These are phyloP conservation scores for Dinochytrium kinnereticum DNA, from an alignment of 371 early-diverging fungal species.

Conservation along the genomic window DNA sequence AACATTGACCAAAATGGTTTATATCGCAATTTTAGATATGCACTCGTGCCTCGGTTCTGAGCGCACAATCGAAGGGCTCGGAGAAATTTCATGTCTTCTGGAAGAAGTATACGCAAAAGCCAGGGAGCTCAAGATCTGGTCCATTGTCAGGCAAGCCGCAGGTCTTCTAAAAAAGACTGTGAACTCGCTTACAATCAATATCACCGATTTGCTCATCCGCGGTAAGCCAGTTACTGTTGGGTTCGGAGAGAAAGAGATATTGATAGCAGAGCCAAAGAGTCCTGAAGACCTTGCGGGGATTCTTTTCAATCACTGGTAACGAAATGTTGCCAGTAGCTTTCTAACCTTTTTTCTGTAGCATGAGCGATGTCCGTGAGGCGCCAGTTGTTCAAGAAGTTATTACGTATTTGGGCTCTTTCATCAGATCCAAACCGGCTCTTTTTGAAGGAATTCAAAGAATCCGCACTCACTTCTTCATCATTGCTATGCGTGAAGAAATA, in stretches of 20 bases:
- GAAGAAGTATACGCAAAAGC: constrained; percentile 86
- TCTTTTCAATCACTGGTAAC: constrained; percentile 62
- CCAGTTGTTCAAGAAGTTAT: constrained; percentile 86
- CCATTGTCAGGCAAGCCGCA: constrained; percentile 80
- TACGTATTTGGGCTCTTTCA: constrained; percentile 77
- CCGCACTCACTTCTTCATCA: constrained; percentile 80
- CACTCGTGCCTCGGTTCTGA: constrained; percentile 71
- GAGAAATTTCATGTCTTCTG: constrained; percentile 67
- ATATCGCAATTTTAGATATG: constrained; percentile 53
- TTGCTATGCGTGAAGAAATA: constrained; percentile 86
- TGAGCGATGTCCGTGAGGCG: constrained; percentile 78
- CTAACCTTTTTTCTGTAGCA: constrained; percentile 20
- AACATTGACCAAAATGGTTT: too few species aligned
- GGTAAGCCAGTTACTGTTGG: constrained; percentile 83
- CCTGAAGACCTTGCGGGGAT: constrained; percentile 71
- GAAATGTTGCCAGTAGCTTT: background rate
- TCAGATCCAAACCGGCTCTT: constrained; percentile 69
- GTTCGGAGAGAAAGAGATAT: constrained; percentile 67
- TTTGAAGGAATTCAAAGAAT: constrained; percentile 86
- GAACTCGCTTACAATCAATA: constrained; percentile 75
- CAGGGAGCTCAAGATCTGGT: constrained; percentile 75
- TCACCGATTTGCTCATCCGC: constrained; percentile 81
- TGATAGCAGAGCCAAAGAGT: constrained; percentile 67
- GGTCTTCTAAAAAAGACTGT: constrained; percentile 78
- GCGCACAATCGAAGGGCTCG: constrained; percentile 54